phyloP scores from a whole-genome alignment of 176 grass and related monocot genomes.

The Carex parvula region DNA sequence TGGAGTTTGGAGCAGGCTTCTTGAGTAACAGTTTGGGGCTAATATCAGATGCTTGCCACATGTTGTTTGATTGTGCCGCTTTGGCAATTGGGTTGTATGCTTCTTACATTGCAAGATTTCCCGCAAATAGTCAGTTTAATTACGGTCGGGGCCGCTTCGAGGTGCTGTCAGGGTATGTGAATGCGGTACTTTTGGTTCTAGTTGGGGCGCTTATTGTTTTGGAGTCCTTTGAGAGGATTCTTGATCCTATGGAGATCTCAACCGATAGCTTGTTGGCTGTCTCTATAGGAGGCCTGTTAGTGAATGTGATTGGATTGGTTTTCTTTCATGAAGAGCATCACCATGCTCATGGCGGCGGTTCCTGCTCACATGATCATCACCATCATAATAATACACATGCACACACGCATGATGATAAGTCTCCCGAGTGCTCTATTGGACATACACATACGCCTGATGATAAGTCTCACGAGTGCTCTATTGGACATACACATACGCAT shows the following conservation, averaged over 20 bases:
- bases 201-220: slow-evolving; percentile 74
- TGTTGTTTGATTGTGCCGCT: slow-evolving; percentile 95
- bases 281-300: slow-evolving; percentile 79
- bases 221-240: slow-evolving; percentile 90
- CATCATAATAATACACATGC: slow-evolving; percentile 27
- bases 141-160: slow-evolving; percentile 90
- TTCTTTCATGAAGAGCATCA: slow-evolving; percentile 99
- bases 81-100: slow-evolving; percentile 89
- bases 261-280: slow-evolving; percentile 81
- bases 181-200: slow-evolving; percentile 93
- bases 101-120: slow-evolving; percentile 76
- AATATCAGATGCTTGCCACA: slow-evolving; percentile 95
- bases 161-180: slow-evolving; percentile 95
- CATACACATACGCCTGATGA: slow-evolving; percentile 35
- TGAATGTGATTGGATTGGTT: slow-evolving; percentile 83
- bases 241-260: slow-evolving; percentile 91
- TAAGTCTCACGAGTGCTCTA: slow-evolving; percentile 22
- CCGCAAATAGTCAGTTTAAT: slow-evolving; percentile 81
- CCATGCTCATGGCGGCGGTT: slow-evolving; percentile 77
- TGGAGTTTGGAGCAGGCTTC: slow-evolving; percentile 81
- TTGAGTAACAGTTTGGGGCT: slow-evolving; percentile 95
- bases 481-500: slow-evolving; percentile 31
- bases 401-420: slow-evolving; percentile 21
- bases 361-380: slow-evolving; percentile 67
- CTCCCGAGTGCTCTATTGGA: slow-evolving; percentile 16